Evolutionary conservation across 2,329 filamentous ascomycete species (phyloP).

Genomic region (Sodiomyces alkalinus): DNA sequence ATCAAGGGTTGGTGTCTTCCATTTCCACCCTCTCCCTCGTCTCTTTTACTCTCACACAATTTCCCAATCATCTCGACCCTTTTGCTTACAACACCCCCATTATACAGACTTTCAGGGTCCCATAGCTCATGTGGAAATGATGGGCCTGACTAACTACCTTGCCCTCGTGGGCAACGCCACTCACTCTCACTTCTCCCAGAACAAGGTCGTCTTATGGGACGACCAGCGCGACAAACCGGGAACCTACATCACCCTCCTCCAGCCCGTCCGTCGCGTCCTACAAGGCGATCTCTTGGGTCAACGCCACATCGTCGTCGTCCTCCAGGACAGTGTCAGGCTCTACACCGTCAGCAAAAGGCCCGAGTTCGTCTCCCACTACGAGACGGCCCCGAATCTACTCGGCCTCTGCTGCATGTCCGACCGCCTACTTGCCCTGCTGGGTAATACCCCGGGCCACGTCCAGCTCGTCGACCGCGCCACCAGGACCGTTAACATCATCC

Average conservation of each 20-base stretch:
- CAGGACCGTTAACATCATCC: slow-evolving; percentile 81
- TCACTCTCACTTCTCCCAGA: slow-evolving; percentile 71
- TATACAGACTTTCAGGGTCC: slow-evolving; percentile 60
- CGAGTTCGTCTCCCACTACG: slow-evolving; percentile 56
- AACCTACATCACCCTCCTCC: slow-evolving; percentile 67
- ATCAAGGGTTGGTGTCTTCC: slow-evolving; percentile 1
- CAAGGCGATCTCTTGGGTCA: slow-evolving; percentile 52
- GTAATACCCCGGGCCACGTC: slow-evolving; percentile 75
- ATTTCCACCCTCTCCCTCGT: too few species aligned
- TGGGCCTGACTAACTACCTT: slow-evolving; percentile 73
- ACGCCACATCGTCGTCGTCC: slow-evolving; percentile 62
- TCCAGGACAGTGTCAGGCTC: slow-evolving; percentile 68
- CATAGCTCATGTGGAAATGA: slow-evolving; percentile 71
- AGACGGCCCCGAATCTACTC: slow-evolving; percentile 71
- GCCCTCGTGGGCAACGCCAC: slow-evolving; percentile 81
- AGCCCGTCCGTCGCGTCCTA: slow-evolving; percentile 58
- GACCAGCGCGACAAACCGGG: slow-evolving; percentile 59
- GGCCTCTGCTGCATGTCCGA: slow-evolving; percentile 68
- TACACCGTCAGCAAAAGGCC: slow-evolving; percentile 66
- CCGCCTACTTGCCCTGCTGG: slow-evolving; percentile 67
- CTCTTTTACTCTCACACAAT: too few species aligned
- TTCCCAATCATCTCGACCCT: too few species aligned
- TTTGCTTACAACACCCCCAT: slow-evolving; percentile 1
- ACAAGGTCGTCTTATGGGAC: slow-evolving; percentile 90
- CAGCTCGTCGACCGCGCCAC: slow-evolving; percentile 69